Evolutionary conservation across 192 early-diverging fungal genomes (phyloP).

Genomic region (Coemansia sp.): DNA sequence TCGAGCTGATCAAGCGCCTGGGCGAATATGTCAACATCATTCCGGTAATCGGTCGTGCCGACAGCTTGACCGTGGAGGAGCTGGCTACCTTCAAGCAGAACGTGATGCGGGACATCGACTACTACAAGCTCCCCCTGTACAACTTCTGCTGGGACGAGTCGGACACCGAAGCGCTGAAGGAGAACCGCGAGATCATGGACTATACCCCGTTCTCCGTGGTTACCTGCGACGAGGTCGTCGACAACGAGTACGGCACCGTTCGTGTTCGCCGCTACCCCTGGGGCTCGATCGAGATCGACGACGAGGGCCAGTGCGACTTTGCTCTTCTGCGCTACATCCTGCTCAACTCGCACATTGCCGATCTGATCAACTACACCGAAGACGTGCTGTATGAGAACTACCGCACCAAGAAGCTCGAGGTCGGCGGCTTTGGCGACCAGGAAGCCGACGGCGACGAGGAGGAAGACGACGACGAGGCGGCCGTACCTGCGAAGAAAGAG

Average conservation of each 20-base stretch:
- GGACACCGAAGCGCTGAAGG: conserved; percentile 96
- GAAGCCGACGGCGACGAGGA: conserved; percentile 28
- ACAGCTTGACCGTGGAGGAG: conserved; percentile 84
- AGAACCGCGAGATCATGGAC: conserved; percentile 90
- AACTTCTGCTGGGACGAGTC: conserved; percentile 99
- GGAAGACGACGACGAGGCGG: conserved; percentile 26
- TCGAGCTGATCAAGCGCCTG: conserved; percentile 86
- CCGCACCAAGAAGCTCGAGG: conserved; percentile 81
- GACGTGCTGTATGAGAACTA: conserved; percentile 93
- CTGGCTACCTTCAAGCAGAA: conserved; percentile 81
- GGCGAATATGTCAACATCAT: conserved; percentile 94
- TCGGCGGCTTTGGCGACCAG: conserved; percentile 45
- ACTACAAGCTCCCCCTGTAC: conserved; percentile 97
- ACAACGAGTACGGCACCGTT: conserved; percentile 78
- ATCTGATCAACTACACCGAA: conserved; percentile 94
- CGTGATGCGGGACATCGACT: conserved; percentile 96
- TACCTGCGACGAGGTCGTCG: conserved; percentile 79
- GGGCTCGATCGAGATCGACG: conserved; percentile 96
- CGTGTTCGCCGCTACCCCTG: conserved; percentile 92
- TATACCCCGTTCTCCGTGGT: conserved; percentile 93
- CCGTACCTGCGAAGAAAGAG: conserved; percentile 23
- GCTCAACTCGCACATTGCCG: conserved; percentile 94
- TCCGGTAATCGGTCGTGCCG: conserved; percentile 91
- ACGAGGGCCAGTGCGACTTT: conserved; percentile 94
- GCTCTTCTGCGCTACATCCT: conserved; percentile 84